Conservation (phyloP, 345 rosid genomes). For the Arabis alpina region DNA sequence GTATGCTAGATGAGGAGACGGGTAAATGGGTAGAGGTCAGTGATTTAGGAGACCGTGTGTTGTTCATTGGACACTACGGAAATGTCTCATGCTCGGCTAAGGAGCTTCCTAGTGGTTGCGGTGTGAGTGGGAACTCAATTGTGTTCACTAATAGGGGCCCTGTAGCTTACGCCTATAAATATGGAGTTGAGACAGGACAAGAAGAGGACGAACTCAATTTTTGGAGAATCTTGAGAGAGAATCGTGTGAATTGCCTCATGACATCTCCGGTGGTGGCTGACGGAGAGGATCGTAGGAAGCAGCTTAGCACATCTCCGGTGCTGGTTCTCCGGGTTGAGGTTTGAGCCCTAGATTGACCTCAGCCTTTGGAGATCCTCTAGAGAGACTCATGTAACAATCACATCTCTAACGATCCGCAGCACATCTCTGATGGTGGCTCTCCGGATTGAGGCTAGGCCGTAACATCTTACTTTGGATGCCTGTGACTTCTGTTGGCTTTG, state of each 20-base stretch:
- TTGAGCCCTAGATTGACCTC: too few relatives aligned
- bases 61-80: background rate
- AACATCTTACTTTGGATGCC: background rate
- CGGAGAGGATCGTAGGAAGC: background rate
- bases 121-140: constrained; percentile 17
- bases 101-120: background rate
- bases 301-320: background rate
- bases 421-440: too few relatives aligned
- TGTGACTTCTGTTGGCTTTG: background rate
- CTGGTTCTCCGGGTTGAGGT: background rate
- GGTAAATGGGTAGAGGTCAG: constrained; percentile 5
- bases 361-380: too few relatives aligned
- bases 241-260: background rate
- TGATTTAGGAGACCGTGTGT: background rate
- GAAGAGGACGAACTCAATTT: background rate
- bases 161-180: background rate
- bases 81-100: background rate
- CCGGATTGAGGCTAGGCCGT: too few relatives aligned
- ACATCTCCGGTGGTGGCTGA: background rate
- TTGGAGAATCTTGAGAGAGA: constrained; percentile 9
- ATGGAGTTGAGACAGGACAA: background rate
- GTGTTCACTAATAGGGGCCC: background rate
- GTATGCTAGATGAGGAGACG: constrained; percentile 2
- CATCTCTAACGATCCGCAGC: too few relatives aligned
- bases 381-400: too few relatives aligned